Evolutionary conservation across 805 yeast genomes (phyloP).

Genomic region (Kuraishia ogatae): DNA sequence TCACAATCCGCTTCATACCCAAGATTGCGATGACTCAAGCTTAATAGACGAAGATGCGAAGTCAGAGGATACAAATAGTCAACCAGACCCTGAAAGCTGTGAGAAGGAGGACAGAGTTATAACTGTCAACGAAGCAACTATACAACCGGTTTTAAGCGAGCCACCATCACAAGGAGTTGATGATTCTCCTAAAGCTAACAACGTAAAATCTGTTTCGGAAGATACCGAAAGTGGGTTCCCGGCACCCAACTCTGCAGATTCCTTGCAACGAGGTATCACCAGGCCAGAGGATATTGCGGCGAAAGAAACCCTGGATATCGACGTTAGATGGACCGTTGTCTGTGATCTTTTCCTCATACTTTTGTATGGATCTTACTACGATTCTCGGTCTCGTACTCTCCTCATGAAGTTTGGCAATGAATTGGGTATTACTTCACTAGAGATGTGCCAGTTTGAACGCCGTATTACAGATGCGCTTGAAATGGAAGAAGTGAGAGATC

Average conservation of each 20-base stretch:
- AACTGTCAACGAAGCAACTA: background rate
- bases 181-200: slow-evolving; percentile 4
- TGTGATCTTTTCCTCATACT: slow-evolving; percentile 83
- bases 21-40: slow-evolving; percentile 6
- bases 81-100: slow-evolving; percentile 4
- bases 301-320: slow-evolving; percentile 45
- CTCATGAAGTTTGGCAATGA: slow-evolving; percentile 57
- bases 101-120: slow-evolving; percentile 2
- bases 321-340: slow-evolving; percentile 86
- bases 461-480: slow-evolving; percentile 86
- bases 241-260: background rate
- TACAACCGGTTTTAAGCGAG: too few species aligned
- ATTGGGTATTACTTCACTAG: slow-evolving; percentile 52
- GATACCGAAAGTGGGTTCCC: too few species aligned
- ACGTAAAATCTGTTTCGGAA: background rate
- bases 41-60: slow-evolving; percentile 5
- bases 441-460: slow-evolving; percentile 82
- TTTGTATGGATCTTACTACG: slow-evolving; percentile 79
- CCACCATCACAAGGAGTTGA: too few species aligned
- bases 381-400: slow-evolving; percentile 80
- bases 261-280: slow-evolving; percentile 10
- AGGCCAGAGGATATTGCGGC: slow-evolving; percentile 24
- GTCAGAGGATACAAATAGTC: slow-evolving; percentile 7
- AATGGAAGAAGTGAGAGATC: slow-evolving; percentile 74
- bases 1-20: slow-evolving; percentile 37